Conservation (phyloP, 495 filamentous ascomycete species). For the Xylaria sp. region DNA sequence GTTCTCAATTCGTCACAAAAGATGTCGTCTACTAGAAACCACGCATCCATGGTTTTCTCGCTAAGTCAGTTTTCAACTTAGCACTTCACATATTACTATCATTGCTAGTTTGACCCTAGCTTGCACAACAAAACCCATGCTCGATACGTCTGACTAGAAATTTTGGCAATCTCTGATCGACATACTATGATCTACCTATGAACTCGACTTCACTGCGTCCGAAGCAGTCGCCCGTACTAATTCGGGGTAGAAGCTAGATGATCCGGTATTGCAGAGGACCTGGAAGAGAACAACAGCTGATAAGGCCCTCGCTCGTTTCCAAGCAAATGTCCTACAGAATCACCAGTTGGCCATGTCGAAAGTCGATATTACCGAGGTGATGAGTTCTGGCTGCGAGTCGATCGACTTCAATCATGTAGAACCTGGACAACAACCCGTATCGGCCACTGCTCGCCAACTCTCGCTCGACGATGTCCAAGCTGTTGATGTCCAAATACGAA, state of each 20-base stretch:
- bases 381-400: not conserved
- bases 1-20: not conserved
- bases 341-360: not conserved
- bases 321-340: not conserved
- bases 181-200: not conserved
- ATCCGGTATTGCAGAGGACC: not conserved
- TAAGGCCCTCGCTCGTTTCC: not conserved
- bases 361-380: not conserved
- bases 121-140: not conserved
- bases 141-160: too few relatives aligned
- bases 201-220: not conserved
- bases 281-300: not conserved
- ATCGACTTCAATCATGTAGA: not conserved
- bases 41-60: not conserved
- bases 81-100: not conserved
- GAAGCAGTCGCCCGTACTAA: not conserved
- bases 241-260: not conserved
- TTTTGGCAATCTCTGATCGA: too few relatives aligned
- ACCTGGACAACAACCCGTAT: slow-evolving; percentile 29
- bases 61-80: not conserved
- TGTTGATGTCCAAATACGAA: slow-evolving; percentile 62
- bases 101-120: not conserved
- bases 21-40: not conserved
- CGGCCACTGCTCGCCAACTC: slow-evolving; percentile 47
- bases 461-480: slow-evolving; percentile 67